Percentiles rank a stretch among this genome's conserved stretches.
Conservation (phyloP, 805 yeast genomes). For the Debaryomyces tyrocola region DNA sequence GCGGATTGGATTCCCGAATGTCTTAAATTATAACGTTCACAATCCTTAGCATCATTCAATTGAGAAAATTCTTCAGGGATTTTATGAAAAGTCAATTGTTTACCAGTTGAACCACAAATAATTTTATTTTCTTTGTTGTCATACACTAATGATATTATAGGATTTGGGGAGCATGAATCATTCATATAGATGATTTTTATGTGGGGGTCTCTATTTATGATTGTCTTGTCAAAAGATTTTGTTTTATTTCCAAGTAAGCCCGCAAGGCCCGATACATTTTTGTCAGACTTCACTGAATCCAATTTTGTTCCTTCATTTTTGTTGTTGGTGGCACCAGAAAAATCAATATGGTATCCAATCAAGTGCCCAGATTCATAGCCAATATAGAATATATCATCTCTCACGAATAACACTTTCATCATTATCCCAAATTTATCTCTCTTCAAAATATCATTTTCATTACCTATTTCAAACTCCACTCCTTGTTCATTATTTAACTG, state of each 20-base stretch:
- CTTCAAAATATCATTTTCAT: slow-evolving; percentile 3
- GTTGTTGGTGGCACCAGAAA: not conserved
- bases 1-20: slow-evolving; percentile 22
- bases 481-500: slow-evolving; percentile 8
- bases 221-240: slow-evolving; percentile 2
- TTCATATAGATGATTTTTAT: slow-evolving; percentile 19
- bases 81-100: slow-evolving; percentile 34
- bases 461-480: slow-evolving; percentile 7
- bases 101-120: slow-evolving; percentile 50
- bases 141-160: slow-evolving; percentile 46
- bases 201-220: slow-evolving; percentile 27
- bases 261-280: not conserved
- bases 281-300: not conserved
- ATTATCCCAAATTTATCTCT: slow-evolving; percentile 60
- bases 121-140: slow-evolving; percentile 24
- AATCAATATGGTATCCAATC: slow-evolving; percentile 23
- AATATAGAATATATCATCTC: slow-evolving; percentile 32
- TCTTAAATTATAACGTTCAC: slow-evolving; percentile 9
- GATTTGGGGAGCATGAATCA: slow-evolving; percentile 51
- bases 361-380: slow-evolving; percentile 79
- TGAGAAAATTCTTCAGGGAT: not conserved
- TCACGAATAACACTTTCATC: slow-evolving; percentile 53
- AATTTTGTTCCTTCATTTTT: not conserved
- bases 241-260: not conserved
- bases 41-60: not conserved